Percentiles rank a stretch among this genome's conserved stretches.
Evolutionary conservation across 345 rosid species (phyloP).

Genomic region (Stellera chamaejasme): DNA sequence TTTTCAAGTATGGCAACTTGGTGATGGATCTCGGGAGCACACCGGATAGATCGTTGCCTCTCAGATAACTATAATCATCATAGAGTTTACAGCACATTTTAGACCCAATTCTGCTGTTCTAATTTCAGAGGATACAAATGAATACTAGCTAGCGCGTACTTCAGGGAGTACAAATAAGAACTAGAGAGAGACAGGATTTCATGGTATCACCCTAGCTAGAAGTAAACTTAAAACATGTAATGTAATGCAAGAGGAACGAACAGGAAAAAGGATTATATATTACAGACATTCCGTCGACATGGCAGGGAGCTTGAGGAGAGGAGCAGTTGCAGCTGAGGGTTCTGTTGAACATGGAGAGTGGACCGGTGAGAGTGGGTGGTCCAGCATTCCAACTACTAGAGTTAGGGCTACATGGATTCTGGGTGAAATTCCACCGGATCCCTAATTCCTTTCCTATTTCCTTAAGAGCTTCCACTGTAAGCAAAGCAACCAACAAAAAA

Average conservation of each 20-base stretch:
- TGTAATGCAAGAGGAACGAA: neutral
- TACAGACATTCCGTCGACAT: slow-evolving; percentile 17
- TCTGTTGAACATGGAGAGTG: slow-evolving; percentile 1
- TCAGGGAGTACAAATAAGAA: neutral
- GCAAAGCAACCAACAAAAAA: neutral
- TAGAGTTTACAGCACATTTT: neutral
- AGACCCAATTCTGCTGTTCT: neutral
- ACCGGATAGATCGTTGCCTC: slow-evolving; percentile 20
- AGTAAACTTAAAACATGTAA: neutral
- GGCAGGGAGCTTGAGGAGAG: slow-evolving; percentile 13
- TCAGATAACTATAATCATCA: slow-evolving; percentile 12
- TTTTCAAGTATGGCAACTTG: slow-evolving; percentile 15
- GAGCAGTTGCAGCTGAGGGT: slow-evolving; percentile 22
- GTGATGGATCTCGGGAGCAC: slow-evolving; percentile 17
- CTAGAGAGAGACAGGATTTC: neutral
- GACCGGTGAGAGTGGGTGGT: neutral
- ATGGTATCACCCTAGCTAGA: neutral
- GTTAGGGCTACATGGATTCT: slow-evolving; percentile 25
- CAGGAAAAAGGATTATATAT: neutral
- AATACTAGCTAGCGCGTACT: neutral
- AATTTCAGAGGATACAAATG: no score
- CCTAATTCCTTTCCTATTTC: slow-evolving; percentile 12
- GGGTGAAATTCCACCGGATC: slow-evolving; percentile 9
- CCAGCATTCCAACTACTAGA: slow-evolving; percentile 30
- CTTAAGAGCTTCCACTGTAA: slow-evolving; percentile 9